Conservation (phyloP, 768 basidiomycete genomes). For the button mushroom (Agaricus bisporus) region DNA sequence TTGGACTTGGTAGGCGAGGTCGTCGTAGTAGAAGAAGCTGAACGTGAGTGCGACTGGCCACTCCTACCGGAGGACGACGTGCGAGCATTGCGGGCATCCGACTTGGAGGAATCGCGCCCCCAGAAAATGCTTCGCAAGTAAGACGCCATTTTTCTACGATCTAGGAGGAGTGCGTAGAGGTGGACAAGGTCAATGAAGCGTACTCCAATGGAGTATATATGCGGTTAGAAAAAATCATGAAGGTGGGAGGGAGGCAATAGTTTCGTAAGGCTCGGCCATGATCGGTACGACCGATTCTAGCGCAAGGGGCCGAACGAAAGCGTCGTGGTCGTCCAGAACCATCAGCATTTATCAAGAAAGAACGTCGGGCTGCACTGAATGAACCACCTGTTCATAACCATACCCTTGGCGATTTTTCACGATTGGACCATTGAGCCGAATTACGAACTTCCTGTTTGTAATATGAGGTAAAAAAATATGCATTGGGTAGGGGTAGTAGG, state of each 20-base stretch:
- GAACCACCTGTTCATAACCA: neutral
- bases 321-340: neutral
- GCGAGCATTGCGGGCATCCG: neutral
- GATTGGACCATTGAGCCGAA: neutral
- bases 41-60: slow-evolving; percentile 34
- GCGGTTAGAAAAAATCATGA: slow-evolving; percentile 1
- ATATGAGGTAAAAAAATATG: slow-evolving; percentile 6
- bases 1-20: slow-evolving; percentile 18
- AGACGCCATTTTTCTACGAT: slow-evolving; percentile 1
- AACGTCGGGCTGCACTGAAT: neutral
- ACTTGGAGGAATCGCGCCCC: slow-evolving; percentile 6
- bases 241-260: neutral
- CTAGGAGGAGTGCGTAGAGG: neutral
- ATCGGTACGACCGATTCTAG: neutral
- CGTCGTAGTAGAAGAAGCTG: slow-evolving; percentile 20
- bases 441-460: neutral
- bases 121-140: slow-evolving; percentile 10
- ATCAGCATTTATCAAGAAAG: neutral
- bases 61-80: neutral
- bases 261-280: slow-evolving; percentile 2
- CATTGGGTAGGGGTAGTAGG: neutral
- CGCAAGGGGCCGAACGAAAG: neutral
- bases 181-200: neutral
- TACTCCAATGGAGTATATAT: neutral
- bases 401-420: neutral